These are phyloP conservation scores for Enterospora canceri DNA, from an alignment of 371 early-diverging fungal species.

Conservation along the genomic window DNA sequence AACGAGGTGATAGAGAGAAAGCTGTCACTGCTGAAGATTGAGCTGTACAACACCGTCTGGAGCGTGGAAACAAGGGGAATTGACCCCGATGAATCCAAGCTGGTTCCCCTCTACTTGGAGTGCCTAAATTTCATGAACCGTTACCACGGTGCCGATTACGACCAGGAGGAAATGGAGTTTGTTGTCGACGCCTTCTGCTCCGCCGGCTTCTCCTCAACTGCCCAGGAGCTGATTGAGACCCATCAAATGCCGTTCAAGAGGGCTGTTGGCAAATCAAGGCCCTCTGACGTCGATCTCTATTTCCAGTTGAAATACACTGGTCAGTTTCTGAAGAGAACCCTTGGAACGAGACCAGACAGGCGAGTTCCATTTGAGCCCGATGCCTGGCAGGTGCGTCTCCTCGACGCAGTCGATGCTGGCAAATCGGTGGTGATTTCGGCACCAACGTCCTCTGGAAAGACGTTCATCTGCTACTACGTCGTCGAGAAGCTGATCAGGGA, in stretches of 20 bases:
- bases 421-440: slow-evolving; percentile 58
- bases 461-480: slow-evolving; percentile 61
- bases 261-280: slow-evolving; percentile 1
- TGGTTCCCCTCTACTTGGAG: slow-evolving; percentile 51
- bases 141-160: not conserved
- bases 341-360: slow-evolving; percentile 52
- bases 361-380: slow-evolving; percentile 60
- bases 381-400: slow-evolving; percentile 58
- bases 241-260: slow-evolving; percentile 19
- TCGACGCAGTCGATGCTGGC: slow-evolving; percentile 58
- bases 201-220: slow-evolving; percentile 53
- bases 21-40: slow-evolving; percentile 51
- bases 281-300: slow-evolving; percentile 56
- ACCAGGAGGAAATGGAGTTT: slow-evolving; percentile 42
- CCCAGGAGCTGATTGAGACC: slow-evolving; percentile 47
- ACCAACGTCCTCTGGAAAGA: slow-evolving; percentile 61
- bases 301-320: slow-evolving; percentile 55
- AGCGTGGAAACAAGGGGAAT: slow-evolving; percentile 48
- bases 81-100: slow-evolving; percentile 38
- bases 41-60: slow-evolving; percentile 55
- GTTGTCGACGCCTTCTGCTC: slow-evolving; percentile 45
- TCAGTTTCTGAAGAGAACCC: slow-evolving; percentile 52
- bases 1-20: slow-evolving; percentile 38
- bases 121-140: slow-evolving; percentile 46
- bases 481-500: slow-evolving; percentile 59